Percentiles rank a stretch among this genome's conserved stretches.
Conservation (phyloP, 495 filamentous ascomycete species). For the Hypoxylon intermedium region DNA sequence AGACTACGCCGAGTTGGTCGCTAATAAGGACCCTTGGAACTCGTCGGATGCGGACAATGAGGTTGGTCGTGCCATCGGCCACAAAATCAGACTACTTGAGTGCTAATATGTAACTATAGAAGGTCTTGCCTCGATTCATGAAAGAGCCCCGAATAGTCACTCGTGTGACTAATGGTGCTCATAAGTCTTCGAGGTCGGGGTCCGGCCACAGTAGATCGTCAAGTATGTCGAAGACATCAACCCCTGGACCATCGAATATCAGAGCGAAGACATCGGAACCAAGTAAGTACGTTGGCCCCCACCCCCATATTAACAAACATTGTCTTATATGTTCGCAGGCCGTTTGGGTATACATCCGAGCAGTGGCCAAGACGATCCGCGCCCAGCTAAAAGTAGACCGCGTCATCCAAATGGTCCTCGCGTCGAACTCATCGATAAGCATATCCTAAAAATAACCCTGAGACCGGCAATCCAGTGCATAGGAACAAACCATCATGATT, state of each 20-base stretch:
- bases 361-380: constrained; percentile 42
- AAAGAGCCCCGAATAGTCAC: constrained; percentile 8
- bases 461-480: not conserved
- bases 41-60: constrained; percentile 33
- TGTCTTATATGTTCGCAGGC: constrained; percentile 21
- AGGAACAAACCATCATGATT: constrained; percentile 2
- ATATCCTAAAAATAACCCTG: constrained; percentile 19
- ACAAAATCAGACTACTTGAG: not conserved
- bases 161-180: not conserved
- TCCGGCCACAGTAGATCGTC: constrained; percentile 22
- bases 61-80: constrained; percentile 5
- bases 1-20: constrained; percentile 43
- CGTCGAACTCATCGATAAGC: constrained; percentile 22
- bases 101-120: constrained; percentile 16
- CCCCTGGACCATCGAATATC: constrained; percentile 16
- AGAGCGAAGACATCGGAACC: constrained; percentile 34
- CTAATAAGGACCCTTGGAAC: constrained; percentile 41
- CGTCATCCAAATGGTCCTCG: not conserved
- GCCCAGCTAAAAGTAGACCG: constrained; percentile 26
- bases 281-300: constrained; percentile 35
- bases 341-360: constrained; percentile 43
- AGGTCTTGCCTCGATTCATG: constrained; percentile 17
- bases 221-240: constrained; percentile 25
- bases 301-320: not conserved
- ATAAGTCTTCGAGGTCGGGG: constrained; percentile 8